Conservation (phyloP, 176 grass and related monocot genomes). For the Eragrostis nindensis region DNA sequence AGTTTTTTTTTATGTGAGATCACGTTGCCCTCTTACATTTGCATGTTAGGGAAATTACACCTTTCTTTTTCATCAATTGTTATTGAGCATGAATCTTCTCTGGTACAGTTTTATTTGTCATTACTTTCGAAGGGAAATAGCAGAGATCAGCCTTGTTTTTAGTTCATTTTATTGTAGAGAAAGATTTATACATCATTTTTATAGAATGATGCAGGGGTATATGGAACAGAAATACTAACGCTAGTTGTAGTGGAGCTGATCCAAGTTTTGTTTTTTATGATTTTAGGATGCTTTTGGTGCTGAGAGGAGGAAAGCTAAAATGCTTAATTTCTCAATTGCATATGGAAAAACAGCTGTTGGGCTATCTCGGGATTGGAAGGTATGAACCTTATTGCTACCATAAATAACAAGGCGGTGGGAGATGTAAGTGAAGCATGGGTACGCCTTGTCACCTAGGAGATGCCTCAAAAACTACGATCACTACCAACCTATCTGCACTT, state of each 20-base stretch:
- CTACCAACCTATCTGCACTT: conserved; percentile 39
- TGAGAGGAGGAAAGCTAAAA: conserved; percentile 94
- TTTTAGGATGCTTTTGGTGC: conserved; percentile 87
- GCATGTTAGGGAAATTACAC: neutral
- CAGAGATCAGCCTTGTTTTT: neutral
- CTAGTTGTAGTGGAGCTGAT: conserved; percentile 1
- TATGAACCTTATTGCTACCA: conserved; percentile 41
- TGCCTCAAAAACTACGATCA: neutral
- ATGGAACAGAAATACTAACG: neutral
- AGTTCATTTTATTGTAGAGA: neutral
- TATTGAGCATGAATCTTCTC: neutral
- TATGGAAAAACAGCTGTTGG: conserved; percentile 91
- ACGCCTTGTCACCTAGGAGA: neutral
- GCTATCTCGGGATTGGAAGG: conserved; percentile 87
- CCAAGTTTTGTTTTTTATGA: conserved; percentile 18
- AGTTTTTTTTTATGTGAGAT: neutral
- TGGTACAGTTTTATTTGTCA: neutral
- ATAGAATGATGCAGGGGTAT: neutral
- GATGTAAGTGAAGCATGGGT: neutral
- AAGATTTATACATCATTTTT: neutral
- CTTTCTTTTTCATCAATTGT: neutral
- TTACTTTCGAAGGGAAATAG: neutral
- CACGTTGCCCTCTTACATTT: neutral
- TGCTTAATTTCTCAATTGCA: conserved; percentile 98
- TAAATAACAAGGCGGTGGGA: neutral